Evolutionary conservation across 148 eudicot genomes (phyloP), one percentile per base, ranked within the genome.

Genomic region (Nepenthes mirabilis): DNA sequence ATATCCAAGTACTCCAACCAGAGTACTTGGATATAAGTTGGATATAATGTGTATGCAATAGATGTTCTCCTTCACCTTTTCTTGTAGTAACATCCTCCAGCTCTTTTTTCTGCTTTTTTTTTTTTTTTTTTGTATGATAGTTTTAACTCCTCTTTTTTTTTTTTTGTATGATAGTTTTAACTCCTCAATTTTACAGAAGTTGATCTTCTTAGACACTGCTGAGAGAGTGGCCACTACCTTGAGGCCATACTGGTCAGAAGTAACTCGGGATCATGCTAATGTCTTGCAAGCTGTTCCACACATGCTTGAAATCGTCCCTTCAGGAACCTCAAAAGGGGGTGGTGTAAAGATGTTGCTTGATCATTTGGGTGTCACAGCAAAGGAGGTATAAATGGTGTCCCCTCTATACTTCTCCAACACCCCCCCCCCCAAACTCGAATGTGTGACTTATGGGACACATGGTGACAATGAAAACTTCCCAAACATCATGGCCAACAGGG

Each of bases 241-340:
- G 69, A 75, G 94, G 57, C 98, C 98, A 12, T 86, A 83, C 70
- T 91, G 98, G 96, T 80, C 82, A 54, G 81, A 80, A 79, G 94
- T 88, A 64, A 80, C 83, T 13, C 71, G 77, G 13, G 90, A 76
- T 63, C 70, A 77, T 54, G 98, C 94, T 45, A 77, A 80, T 57
- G 96, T 91, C 56, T 96, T 91, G 63, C 97, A 91, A 75, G 83
- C 96, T 52, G 66, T 69, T 65, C 83, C 96, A 6, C 83, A 85
- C 69, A 85, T 91, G 84, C 94, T 91, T 51, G 98, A 91, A 79
- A 75, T 91, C 55, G 96, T 91, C 43, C 98, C 98, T 51, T 62
- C 68, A 56, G 94, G 94, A 52, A 85, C 96, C 45, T 91, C 96
- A 1, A 91, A 91, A 76, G 96, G 98, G 33, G 75, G 62, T 63